phyloP scores from a whole-genome alignment of 73 alveolate genomes.

The Paramecium tetraurelia region DNA sequence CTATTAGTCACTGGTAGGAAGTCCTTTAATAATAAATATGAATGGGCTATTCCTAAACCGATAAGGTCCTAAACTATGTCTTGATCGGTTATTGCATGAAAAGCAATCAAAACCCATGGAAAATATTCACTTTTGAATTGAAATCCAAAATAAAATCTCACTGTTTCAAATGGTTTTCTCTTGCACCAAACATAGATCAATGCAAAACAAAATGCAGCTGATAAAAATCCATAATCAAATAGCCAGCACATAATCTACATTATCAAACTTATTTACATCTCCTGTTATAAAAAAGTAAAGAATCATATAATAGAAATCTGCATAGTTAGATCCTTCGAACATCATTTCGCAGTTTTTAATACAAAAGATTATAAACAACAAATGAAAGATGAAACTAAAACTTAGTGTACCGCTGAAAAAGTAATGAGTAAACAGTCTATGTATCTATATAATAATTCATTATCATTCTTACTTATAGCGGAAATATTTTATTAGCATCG shows the following conservation, averaged over 20 bases:
- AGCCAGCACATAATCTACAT: conserved; percentile 22
- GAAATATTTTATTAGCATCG: not conserved
- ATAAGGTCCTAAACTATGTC: conserved; percentile 5
- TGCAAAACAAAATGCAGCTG: conserved; percentile 25
- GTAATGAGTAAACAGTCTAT: conserved; percentile 27
- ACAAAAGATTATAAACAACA: not conserved
- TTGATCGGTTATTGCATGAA: conserved; percentile 3
- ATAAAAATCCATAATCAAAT: not conserved
- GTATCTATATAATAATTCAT: not conserved
- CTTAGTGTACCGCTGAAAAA: conserved; percentile 30
- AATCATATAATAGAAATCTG: conserved; percentile 26
- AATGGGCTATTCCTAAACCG: conserved; percentile 46
- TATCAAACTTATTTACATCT: not conserved
- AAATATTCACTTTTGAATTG: conserved; percentile 55
- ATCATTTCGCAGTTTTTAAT: not conserved
- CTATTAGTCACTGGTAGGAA: conserved; percentile 51
- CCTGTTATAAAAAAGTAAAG: conserved; percentile 2
- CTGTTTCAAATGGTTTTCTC: conserved; percentile 61
- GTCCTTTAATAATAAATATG: conserved; percentile 29
- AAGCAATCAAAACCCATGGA: conserved; percentile 52
- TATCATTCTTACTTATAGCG: not conserved
- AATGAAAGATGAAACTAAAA: not conserved
- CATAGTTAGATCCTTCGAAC: conserved; percentile 18
- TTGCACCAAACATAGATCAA: conserved; percentile 58
- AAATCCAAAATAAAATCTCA: conserved; percentile 47